Evolutionary conservation across 2,329 filamentous ascomycete genomes (phyloP).

Genomic region (Pyricularia grisea): DNA sequence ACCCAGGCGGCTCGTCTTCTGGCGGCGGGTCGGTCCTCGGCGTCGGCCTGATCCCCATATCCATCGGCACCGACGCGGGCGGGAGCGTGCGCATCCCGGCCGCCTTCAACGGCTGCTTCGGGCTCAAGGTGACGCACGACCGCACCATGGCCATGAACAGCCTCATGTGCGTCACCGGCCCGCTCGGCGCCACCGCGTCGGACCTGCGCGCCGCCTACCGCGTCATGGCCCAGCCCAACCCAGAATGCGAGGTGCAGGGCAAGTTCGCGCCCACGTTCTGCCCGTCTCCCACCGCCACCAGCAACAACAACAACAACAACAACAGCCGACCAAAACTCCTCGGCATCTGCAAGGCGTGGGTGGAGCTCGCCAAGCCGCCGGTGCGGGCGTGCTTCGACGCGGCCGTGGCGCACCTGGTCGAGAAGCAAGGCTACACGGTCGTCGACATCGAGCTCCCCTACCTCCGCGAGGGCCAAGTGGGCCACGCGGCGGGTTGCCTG

Average conservation of each 20-base stretch:
- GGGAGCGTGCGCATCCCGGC: conserved; percentile 67
- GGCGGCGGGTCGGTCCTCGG: conserved; percentile 64
- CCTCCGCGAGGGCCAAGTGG: conserved; percentile 61
- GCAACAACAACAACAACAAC: conserved; percentile 10
- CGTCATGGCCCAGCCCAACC: conserved; percentile 65
- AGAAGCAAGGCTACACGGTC: conserved; percentile 36
- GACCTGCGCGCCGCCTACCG: conserved; percentile 80
- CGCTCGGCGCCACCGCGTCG: conserved; percentile 64
- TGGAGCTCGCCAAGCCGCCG: conserved; percentile 51
- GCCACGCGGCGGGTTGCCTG: conserved; percentile 71
- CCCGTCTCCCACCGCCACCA: no score
- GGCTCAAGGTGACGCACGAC: conserved; percentile 69
- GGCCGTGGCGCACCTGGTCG: conserved; percentile 49
- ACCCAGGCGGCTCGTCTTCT: conserved; percentile 72
- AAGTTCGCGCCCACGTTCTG: conserved; percentile 52
- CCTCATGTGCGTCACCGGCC: conserved; percentile 56
- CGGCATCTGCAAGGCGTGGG: conserved; percentile 61
- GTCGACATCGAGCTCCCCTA: conserved; percentile 57
- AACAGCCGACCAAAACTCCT: conserved; percentile 45
- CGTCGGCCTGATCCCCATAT: conserved; percentile 64
- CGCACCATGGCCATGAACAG: conserved; percentile 50
- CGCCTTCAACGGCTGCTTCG: conserved; percentile 70
- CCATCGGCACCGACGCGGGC: conserved; percentile 63
- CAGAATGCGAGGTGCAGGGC: conserved; percentile 47
- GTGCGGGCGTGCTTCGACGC: conserved; percentile 54